These are phyloP conservation scores for Orbilia quercus DNA, from an alignment of 2,329 filamentous ascomycete species.

Conservation along the genomic window DNA sequence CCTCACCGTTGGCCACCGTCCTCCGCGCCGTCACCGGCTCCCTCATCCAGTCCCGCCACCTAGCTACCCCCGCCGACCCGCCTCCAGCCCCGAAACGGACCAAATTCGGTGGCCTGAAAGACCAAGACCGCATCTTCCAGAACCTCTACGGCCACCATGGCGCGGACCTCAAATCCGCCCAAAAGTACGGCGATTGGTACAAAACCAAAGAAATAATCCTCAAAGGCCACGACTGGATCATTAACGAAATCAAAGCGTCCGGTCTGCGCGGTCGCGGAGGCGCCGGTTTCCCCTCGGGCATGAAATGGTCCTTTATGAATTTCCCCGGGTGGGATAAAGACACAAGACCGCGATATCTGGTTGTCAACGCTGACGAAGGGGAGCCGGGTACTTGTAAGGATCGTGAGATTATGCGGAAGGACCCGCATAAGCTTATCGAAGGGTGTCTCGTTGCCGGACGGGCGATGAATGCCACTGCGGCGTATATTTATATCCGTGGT, in stretches of 20 bases:
- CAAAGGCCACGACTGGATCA: slow-evolving; percentile 99
- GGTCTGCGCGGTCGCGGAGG: slow-evolving; percentile 95
- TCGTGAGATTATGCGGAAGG: slow-evolving; percentile 99
- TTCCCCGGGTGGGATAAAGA: slow-evolving; percentile 99
- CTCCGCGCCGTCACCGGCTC: slow-evolving; percentile 62
- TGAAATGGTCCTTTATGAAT: slow-evolving; percentile 99
- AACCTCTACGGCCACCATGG: slow-evolving; percentile 96
- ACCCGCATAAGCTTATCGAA: slow-evolving; percentile 98
- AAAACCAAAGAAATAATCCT: slow-evolving; percentile 98
- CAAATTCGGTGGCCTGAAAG: slow-evolving; percentile 85
- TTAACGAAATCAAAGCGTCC: slow-evolving; percentile 95
- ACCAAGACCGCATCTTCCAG: slow-evolving; percentile 99
- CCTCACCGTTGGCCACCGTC: slow-evolving; percentile 53
- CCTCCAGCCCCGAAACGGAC: slow-evolving; percentile 73
- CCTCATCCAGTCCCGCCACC: slow-evolving; percentile 73
- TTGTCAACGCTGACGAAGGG: slow-evolving; percentile 98
- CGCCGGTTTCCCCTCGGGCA: slow-evolving; percentile 94
- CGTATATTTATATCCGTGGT: slow-evolving; percentile 99
- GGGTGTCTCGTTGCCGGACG: slow-evolving; percentile 94
- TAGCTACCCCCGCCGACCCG: slow-evolving; percentile 83
- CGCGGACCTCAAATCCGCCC: slow-evolving; percentile 88
- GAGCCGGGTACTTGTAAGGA: slow-evolving; percentile 99
- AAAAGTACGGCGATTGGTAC: slow-evolving; percentile 99
- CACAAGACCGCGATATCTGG: slow-evolving; percentile 91
- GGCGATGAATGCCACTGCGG: slow-evolving; percentile 98